These are phyloP conservation scores for Linanthus parryae DNA, from an alignment of 148 eudicot species.

Conservation along the genomic window DNA sequence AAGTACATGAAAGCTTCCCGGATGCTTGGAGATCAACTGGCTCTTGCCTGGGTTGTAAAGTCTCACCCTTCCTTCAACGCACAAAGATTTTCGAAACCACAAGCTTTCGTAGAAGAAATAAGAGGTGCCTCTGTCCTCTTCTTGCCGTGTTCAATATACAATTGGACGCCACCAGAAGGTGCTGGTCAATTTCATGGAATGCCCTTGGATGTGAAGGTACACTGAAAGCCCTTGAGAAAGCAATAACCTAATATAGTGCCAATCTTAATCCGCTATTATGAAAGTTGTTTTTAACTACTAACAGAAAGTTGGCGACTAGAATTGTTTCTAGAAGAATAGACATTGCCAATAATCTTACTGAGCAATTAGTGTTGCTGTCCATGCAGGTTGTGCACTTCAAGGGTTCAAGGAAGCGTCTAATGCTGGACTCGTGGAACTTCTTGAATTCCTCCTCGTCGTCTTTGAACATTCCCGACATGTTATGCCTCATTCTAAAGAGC, in stretches of 20 bases:
- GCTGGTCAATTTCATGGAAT: slow-evolving; percentile 99
- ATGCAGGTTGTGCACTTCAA: slow-evolving; percentile 88
- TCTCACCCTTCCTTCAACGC: slow-evolving; percentile 67
- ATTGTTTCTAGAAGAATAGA: no score
- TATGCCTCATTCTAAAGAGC: slow-evolving; percentile 75
- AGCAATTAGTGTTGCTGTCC: neutral
- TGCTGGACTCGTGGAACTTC: slow-evolving; percentile 95
- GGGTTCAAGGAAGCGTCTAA: slow-evolving; percentile 92
- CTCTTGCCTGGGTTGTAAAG: slow-evolving; percentile 84
- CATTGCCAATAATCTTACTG: no score
- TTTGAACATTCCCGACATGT: slow-evolving; percentile 58
- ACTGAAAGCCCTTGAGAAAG: no score
- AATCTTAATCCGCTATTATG: no score
- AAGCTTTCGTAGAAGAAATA: slow-evolving; percentile 50
- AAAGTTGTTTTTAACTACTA: no score
- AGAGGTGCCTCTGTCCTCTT: slow-evolving; percentile 70
- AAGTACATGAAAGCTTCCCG: slow-evolving; percentile 89
- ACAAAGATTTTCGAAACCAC: slow-evolving; percentile 48
- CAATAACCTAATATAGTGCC: no score
- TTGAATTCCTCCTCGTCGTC: slow-evolving; percentile 44
- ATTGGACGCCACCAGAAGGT: slow-evolving; percentile 99
- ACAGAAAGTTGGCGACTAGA: no score
- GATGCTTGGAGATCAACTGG: slow-evolving; percentile 97
- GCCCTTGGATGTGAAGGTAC: slow-evolving; percentile 97
- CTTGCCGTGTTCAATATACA: slow-evolving; percentile 77